Evolutionary conservation across 352 stramenopile genomes (phyloP).

Genomic region (Heterotrichella gracilis): DNA sequence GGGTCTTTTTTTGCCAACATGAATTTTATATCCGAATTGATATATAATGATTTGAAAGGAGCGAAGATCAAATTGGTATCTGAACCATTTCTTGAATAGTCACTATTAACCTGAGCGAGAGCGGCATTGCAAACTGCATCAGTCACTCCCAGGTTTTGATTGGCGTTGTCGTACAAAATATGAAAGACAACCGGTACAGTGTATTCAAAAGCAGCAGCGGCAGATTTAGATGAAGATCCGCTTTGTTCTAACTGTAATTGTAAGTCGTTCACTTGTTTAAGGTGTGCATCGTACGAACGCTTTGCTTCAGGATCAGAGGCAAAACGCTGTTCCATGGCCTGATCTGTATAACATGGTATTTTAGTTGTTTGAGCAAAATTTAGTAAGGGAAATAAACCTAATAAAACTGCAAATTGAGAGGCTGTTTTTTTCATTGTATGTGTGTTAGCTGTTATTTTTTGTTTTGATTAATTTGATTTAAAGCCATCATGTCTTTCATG

Average conservation of each 20-base stretch:
- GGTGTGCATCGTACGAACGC: no score
- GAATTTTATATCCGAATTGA: background rate
- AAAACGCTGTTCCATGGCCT: background rate
- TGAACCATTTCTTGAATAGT: background rate
- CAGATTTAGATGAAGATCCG: no score
- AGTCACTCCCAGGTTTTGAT: background rate
- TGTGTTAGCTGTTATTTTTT: background rate
- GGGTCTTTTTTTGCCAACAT: background rate
- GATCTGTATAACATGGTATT: background rate
- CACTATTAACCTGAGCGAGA: background rate
- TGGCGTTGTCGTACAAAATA: background rate
- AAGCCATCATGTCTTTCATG: background rate
- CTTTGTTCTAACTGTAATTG: no score
- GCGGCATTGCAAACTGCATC: background rate
- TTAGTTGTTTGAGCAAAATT: no score
- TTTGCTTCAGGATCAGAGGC: background rate
- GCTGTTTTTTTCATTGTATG: no score
- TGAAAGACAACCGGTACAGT: background rate
- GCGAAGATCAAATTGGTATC: background rate
- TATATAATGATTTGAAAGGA: background rate
- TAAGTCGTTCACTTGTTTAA: no score
- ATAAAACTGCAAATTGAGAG: no score
- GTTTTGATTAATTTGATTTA: background rate
- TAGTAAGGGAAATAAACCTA: no score
- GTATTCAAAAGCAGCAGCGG: background rate